Evolutionary conservation across 2,329 filamentous ascomycete species (phyloP), one percentile per base, ranked within the genome.

Genomic region (Alternaria burnsii): DNA sequence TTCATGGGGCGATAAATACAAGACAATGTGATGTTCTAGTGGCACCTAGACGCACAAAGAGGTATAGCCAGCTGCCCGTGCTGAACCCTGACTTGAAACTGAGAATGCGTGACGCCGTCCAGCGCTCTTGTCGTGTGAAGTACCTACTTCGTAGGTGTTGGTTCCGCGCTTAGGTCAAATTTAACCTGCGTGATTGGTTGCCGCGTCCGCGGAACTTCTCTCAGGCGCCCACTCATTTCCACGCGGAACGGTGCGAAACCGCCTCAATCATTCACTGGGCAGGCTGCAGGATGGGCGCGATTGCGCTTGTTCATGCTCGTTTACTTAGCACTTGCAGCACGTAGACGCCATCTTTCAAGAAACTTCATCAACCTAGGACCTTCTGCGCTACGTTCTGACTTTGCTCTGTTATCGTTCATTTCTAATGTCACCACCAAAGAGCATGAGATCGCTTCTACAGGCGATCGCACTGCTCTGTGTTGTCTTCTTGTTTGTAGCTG

Each of bases 371-470:
- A n/a, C 24, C 20, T 26, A 14, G 9, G 18, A 6, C n/a, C 20
- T 24, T 34, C 18, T 48, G 16, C 9, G 41, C 20, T 6, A 20
- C 46, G 12, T 28, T 42, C n/a, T 12, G 18, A 24, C 38, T 2
- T 18, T 28, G 9, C 11, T 36, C 16, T 36, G 9, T 12, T 9
- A 30, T 18, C 41, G 5, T 24, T 43, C n/a, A 44, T 41, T n/a
- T 43, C 34, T 52, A 11, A 66, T 64, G 58, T 58, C 59, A 46
- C 60, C 56, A 38, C n/a, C 46, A 52, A 57, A 51, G 34, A 60
- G 43, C 60, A 46, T 66, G 24, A 58, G 56, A 55, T 61, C 61
- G 46, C 58, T 69, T 16, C 40, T 68, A 36, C 58, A 64, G 43
- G 44, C 59, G 46, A 42, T 68, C 41, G 46, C 58, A 18, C 48